These are phyloP conservation scores for Evernia prunastri DNA, from an alignment of 495 filamentous ascomycete species.

Conservation along the genomic window DNA sequence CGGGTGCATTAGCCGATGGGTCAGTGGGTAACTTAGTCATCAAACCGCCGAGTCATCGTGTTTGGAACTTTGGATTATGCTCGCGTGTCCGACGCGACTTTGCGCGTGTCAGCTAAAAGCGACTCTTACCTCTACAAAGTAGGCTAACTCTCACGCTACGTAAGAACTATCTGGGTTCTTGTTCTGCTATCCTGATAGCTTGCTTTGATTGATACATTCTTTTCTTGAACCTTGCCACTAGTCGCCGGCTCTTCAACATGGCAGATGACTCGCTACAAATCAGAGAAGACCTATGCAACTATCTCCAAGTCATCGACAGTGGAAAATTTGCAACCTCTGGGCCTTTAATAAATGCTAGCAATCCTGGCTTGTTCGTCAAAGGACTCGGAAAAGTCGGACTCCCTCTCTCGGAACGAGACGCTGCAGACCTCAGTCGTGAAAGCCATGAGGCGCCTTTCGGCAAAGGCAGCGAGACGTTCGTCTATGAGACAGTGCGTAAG, in stretches of 20 bases:
- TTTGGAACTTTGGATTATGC: no score
- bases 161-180: no score
- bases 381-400: conserved; percentile 36
- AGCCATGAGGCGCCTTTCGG: conserved; percentile 43
- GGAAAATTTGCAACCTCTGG: conserved; percentile 12
- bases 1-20: no score
- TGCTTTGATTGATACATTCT: not conserved
- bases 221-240: not conserved
- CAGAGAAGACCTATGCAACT: conserved; percentile 1
- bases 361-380: conserved; percentile 39
- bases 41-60: no score
- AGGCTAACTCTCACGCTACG: no score
- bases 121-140: no score
- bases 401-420: conserved; percentile 39
- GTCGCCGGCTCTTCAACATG: not conserved
- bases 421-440: conserved; percentile 34
- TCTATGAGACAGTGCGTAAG: conserved; percentile 44
- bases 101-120: no score
- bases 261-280: not conserved
- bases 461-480: conserved; percentile 39
- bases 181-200: no score
- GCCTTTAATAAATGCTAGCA: not conserved
- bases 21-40: no score
- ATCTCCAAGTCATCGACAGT: not conserved
- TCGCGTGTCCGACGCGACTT: not conserved